Percentiles rank a stretch among this genome's conserved stretches.
Evolutionary conservation across 2,329 filamentous ascomycete genomes (phyloP).

Genomic region (Fusarium longipes): DNA sequence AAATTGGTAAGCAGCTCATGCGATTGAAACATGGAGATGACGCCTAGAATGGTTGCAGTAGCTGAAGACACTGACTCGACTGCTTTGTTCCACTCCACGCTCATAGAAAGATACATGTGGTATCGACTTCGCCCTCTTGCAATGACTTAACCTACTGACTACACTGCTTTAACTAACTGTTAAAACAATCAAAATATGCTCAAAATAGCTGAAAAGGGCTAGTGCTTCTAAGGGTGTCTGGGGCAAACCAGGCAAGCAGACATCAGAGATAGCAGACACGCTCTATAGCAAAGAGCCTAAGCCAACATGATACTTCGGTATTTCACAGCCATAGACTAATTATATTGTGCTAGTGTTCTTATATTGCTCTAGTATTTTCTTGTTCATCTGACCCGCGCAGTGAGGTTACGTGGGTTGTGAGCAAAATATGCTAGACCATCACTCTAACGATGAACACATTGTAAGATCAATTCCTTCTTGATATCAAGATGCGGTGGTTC

Average conservation of each 20-base stretch:
- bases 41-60: neutral
- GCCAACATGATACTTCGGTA: neutral
- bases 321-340: neutral
- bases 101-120: neutral
- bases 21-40: neutral
- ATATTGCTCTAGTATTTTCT: no score
- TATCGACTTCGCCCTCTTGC: neutral
- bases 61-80: slow-evolving; percentile 6
- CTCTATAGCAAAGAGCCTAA: neutral
- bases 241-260: neutral
- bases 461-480: neutral
- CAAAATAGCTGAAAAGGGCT: no score
- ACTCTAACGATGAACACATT: neutral
- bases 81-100: neutral
- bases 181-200: neutral
- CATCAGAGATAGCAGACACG: neutral
- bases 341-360: no score
- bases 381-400: no score
- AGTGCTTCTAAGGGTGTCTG: neutral
- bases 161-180: neutral
- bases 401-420: neutral
- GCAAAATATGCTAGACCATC: neutral
- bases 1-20: neutral
- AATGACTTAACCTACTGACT: neutral
- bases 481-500: neutral